Base-by-base conservation (phyloP, 805 yeast species). In the Saccharomyces jurei region DNA sequence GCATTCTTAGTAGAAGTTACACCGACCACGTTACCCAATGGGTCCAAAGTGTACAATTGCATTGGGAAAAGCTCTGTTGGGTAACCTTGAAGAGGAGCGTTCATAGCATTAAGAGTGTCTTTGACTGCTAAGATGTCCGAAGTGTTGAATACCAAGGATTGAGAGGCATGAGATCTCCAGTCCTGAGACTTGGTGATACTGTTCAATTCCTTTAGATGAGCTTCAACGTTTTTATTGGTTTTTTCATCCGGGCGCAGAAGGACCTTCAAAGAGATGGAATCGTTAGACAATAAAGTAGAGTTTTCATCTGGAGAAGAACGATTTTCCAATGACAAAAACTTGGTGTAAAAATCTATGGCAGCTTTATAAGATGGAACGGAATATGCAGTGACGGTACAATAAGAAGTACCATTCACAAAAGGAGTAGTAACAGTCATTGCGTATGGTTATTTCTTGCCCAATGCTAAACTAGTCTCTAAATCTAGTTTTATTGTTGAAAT, bases 11-110 rank as follows among this genome's bases (percentile, higher is more conserved):
- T 72, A 2, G 84, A 74, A 22, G 95, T 82, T 72, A 91, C 89
- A 3, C 97, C 97, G 49, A 91, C 68, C 29, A 90, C 69, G 61
- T 81, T 80, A 21, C 96, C 96, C 58, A 90, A 73, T 8, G 98
- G 97, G 68, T 92, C 97, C 27, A 86, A 66, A 6, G 83, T 79
- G 69, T 85, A 89, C 6, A 87, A 74, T 69, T 89, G 96, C 60
- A 80, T 77, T 4, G 97, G 96, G 54, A 79, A 80, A 54, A 85
- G 72, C 49, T 82, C 87, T 54, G 84, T 82, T 4, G 98, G 97
- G 61, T 78, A 75, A 26, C 81, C 75, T 68, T 85, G 91, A 53
- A 72, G 74, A 13, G 77, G 72, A 1, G 71, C 62, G 4, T 62
- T 58, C 14, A 63, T 59, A 49, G 57, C 58, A n/a, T 58, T 59